Percentiles rank a stretch among this genome's conserved stretches.
Evolutionary conservation across 2,329 filamentous ascomycete species (phyloP).

Genomic region (Colletotrichum australisinense): DNA sequence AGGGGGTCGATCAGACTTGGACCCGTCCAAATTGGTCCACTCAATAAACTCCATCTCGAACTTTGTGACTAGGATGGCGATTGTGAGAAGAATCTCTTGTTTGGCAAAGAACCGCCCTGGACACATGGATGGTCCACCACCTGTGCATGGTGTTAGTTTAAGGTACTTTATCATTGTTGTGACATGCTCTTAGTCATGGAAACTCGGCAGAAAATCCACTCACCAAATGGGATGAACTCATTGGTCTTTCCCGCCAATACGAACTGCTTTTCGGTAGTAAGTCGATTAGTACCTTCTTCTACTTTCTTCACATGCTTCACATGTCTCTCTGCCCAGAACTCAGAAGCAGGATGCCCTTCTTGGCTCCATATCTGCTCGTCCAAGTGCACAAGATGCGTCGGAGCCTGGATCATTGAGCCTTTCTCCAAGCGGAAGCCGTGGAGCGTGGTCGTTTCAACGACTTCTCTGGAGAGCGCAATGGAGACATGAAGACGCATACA

Average conservation of each 20-base stretch:
- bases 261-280: neutral
- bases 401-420: conserved; percentile 39
- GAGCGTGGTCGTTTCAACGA: conserved; percentile 31
- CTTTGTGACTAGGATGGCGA: conserved; percentile 44
- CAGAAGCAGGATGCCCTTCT: conserved; percentile 8
- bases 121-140: conserved; percentile 50
- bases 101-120: conserved; percentile 54
- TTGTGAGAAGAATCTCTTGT: conserved; percentile 48
- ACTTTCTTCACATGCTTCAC: conserved; percentile 4
- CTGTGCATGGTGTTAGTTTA: conserved; percentile 19
- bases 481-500: conserved; percentile 41
- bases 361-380: conserved; percentile 33
- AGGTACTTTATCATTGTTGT: neutral
- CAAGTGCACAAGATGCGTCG: conserved; percentile 39
- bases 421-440: conserved; percentile 36
- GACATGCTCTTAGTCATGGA: neutral
- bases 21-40: conserved; percentile 25
- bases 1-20: conserved; percentile 10
- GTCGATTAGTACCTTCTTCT: neutral
- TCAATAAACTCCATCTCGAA: conserved; percentile 47
- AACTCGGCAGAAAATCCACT: neutral
- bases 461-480: conserved; percentile 41
- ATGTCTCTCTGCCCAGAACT: conserved; percentile 38
- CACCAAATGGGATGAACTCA: conserved; percentile 32
- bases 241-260: conserved; percentile 16